A percentile compares a stretch with the other conserved stretches of the same genome.
Conservation (phyloP, 352 stramenopile genomes). For the Thalassiosira hispida region DNA sequence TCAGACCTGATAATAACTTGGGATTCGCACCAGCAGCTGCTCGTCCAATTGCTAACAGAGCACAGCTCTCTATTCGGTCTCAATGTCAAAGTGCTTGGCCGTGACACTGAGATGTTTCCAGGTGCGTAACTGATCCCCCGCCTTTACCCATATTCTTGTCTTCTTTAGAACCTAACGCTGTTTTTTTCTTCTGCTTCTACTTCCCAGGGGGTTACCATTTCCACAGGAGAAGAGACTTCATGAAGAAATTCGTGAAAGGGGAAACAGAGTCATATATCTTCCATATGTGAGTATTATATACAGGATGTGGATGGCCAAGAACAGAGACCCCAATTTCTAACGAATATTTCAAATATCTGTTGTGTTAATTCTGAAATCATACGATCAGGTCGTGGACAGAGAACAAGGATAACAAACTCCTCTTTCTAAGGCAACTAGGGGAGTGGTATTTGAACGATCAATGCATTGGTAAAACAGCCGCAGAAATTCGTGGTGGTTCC, state of each 20-base stretch:
- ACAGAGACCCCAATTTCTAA: neutral
- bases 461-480: conserved; percentile 53
- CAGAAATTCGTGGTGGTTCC: conserved; percentile 38
- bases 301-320: neutral
- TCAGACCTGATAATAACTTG: conserved; percentile 74
- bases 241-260: conserved; percentile 68
- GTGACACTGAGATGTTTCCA: conserved; percentile 77
- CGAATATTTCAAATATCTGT: no score
- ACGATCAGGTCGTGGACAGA: conserved; percentile 64
- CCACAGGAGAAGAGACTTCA: conserved; percentile 56
- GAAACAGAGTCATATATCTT: conserved; percentile 75
- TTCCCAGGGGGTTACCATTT: conserved; percentile 62
- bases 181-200: no score
- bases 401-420: conserved; percentile 66
- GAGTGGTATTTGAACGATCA: conserved; percentile 78
- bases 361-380: no score
- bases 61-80: conserved; percentile 75
- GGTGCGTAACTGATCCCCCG: conserved; percentile 40
- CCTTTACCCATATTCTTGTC: conserved; percentile 10
- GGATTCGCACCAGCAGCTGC: conserved; percentile 79
- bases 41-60: conserved; percentile 76
- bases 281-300: conserved; percentile 84
- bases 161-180: neutral
- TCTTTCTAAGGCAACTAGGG: conserved; percentile 71
- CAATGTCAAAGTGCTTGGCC: conserved; percentile 75